Evolutionary conservation across 106 monocot species (phyloP), one percentile per base, ranked within the genome.

Genomic region (Ottelia alismoides): DNA sequence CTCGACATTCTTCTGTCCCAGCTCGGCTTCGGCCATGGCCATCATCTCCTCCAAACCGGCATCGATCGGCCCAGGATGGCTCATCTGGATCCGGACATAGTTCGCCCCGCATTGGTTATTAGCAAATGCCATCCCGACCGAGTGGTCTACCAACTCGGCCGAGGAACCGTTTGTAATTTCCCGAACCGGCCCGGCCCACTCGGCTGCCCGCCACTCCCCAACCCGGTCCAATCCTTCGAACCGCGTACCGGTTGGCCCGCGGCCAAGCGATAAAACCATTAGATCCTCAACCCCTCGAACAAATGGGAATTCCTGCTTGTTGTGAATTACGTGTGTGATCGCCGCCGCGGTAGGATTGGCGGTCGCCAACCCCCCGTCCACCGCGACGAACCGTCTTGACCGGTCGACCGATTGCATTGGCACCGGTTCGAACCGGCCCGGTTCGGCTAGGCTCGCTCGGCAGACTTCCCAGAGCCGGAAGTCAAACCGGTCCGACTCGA

Each of bases 391-490:
- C 11, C 23, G 23, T 25, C 28, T 55, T 29, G 23, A 17, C 29
- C 55, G 28, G 55, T 55, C 55, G 19, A 55, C 55, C 1, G 55
- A 55, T 12, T 18, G 12, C 25, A 30, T 7, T 16, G 6, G 10
- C 40, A 43, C 40, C 40, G 40, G 40, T 29, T 55, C 55, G 3
- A n/a, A 1, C 16, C 77, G 23, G 61, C 63, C 52, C 40, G 40
- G 40, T 43, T 43, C 40, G 40, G 40, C 40, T 65, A 16, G 64
- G 9, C 74, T 64, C 9, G 85, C 80, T 11, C 57, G 67, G 61
- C 80, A 80, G 6, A 86, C 65, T 12, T 80, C 77, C 12, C 49
- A 23, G 20, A 86, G 51, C 12, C 19, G 30, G 65, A 86, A 86
- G 49, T 86, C 68, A 61, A 60, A 80, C 20, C 63, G 58, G 28